Evolutionary conservation across 2,329 filamentous ascomycete species (phyloP).

Genomic region (Stachybotrys chartarum): DNA sequence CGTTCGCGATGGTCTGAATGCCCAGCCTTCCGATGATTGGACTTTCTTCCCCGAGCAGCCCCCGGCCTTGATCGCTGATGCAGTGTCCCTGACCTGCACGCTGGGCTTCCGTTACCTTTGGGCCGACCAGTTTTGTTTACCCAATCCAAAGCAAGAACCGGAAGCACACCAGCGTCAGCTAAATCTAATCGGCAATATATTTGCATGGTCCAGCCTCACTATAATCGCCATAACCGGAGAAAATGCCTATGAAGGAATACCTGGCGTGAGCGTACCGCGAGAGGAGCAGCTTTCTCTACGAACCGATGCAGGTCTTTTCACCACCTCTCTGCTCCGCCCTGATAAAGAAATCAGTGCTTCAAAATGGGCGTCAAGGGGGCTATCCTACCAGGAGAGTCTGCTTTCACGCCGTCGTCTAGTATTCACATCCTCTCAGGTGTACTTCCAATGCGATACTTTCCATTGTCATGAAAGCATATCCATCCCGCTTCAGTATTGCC

Average conservation of each 20-base stretch:
- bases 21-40: constrained; percentile 8
- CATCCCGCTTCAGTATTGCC: constrained; percentile 21
- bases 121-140: constrained; percentile 28
- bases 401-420: constrained; percentile 26
- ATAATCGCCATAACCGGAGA: constrained; percentile 27
- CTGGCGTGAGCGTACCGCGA: constrained; percentile 24
- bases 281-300: constrained; percentile 26
- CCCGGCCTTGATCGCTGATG: constrained; percentile 23
- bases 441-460: constrained; percentile 28
- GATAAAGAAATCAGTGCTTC: constrained; percentile 26
- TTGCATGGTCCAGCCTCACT: constrained; percentile 22
- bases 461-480: constrained; percentile 30
- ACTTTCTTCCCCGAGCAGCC: constrained; percentile 15
- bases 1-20: constrained; percentile 16
- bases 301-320: constrained; percentile 23
- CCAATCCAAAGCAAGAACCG: constrained; percentile 14
- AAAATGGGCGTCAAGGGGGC: constrained; percentile 25
- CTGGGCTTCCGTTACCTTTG: constrained; percentile 29
- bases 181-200: constrained; percentile 25
- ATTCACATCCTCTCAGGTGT: constrained; percentile 28
- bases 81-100: constrained; percentile 20
- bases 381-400: constrained; percentile 29
- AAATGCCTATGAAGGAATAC: constrained; percentile 21
- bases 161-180: constrained; percentile 19
- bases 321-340: constrained; percentile 26